These are phyloP conservation scores for Triticum timopheevii DNA, from an alignment of 176 grass and related monocot species.

Conservation along the genomic window DNA sequence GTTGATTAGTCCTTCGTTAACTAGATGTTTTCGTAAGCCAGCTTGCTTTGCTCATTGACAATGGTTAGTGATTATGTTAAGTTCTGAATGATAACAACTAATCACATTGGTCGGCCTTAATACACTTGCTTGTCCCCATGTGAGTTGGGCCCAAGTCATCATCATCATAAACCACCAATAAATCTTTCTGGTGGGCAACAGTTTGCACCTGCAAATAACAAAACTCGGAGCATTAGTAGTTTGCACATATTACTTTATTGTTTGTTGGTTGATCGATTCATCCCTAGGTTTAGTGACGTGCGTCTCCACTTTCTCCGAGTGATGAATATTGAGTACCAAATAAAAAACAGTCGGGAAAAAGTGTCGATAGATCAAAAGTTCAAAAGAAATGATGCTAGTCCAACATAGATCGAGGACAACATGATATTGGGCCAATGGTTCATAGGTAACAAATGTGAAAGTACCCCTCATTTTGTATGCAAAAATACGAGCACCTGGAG, in stretches of 20 bases:
- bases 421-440: neutral
- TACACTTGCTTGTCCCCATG: conserved; percentile 36
- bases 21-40: conserved; percentile 35
- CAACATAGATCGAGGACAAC: neutral
- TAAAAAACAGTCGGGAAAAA: neutral
- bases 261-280: conserved; percentile 7
- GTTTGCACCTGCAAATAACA: conserved; percentile 14
- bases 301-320: neutral
- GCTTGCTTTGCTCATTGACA: conserved; percentile 6
- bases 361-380: neutral
- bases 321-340: neutral
- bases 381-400: neutral
- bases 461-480: neutral
- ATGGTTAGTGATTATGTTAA: conserved; percentile 3
- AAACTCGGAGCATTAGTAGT: neutral
- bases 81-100: neutral
- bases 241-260: conserved; percentile 14
- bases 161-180: conserved; percentile 36
- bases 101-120: conserved; percentile 3
- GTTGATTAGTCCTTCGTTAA: conserved; percentile 20
- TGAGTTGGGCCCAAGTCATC: conserved; percentile 37
- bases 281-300: conserved; percentile 2
- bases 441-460: neutral
- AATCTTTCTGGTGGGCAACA: conserved; percentile 27
- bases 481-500: neutral